A percentile compares a stretch with the other conserved stretches of the same genome.
These are phyloP conservation scores for Stagonosporopsis chrysanthemi DNA, from an alignment of 2,329 filamentous ascomycete species.

Conservation along the genomic window DNA sequence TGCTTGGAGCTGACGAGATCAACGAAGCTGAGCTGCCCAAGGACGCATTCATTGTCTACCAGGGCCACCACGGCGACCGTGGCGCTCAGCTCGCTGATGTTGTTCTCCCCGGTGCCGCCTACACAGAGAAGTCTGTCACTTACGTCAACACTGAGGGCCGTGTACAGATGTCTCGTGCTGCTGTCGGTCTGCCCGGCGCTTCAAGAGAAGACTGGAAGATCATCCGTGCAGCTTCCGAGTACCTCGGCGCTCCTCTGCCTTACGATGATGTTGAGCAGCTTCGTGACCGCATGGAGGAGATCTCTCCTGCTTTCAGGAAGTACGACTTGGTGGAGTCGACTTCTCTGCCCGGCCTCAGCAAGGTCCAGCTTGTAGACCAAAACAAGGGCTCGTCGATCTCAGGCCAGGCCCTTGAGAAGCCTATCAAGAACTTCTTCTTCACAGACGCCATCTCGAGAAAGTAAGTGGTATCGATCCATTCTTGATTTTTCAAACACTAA, in stretches of 20 bases:
- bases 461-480: conserved; percentile 59
- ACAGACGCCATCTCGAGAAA: conserved; percentile 97
- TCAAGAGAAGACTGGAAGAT: conserved; percentile 99
- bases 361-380: conserved; percentile 93
- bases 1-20: conserved; percentile 94
- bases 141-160: conserved; percentile 98
- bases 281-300: conserved; percentile 92
- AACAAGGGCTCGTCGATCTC: conserved; percentile 86
- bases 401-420: conserved; percentile 78
- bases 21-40: conserved; percentile 86
- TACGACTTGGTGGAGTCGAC: conserved; percentile 92
- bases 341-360: conserved; percentile 76
- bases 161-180: conserved; percentile 90
- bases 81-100: conserved; percentile 94
- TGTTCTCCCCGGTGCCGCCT: conserved; percentile 90
- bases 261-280: conserved; percentile 93
- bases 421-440: conserved; percentile 97
- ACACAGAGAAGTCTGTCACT: conserved; percentile 95
- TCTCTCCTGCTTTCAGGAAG: conserved; percentile 85
- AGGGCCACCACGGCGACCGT: conserved; percentile 95
- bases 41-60: conserved; percentile 96
- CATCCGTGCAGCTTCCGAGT: conserved; percentile 89
- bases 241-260: conserved; percentile 82
- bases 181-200: conserved; percentile 86
- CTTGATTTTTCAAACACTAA: conserved; percentile 18